Base-by-base conservation (phyloP, 2,329 filamentous ascomycete species). In the Penicillium sp. region DNA sequence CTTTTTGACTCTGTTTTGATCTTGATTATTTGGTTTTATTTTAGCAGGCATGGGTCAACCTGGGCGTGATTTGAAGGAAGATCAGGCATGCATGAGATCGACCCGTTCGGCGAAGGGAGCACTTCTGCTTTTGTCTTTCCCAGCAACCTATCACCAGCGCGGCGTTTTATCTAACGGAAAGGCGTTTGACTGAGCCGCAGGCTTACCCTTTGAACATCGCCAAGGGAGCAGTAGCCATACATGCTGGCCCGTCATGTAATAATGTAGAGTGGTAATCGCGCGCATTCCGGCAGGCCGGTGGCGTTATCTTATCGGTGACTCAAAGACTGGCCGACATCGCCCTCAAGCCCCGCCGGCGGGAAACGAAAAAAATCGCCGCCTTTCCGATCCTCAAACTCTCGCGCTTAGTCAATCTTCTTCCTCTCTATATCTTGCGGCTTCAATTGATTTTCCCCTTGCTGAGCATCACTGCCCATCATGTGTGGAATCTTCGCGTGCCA, bases 401-500 rank as follows among this genome's bases (percentile, higher is more conserved):
- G 32, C 18, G 38, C 27, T 41, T 54, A 46, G 44, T 48, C 46
- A 54, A 56, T 53, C 39, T 32, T 37, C 25, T 18, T 38, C 33
- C 35, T 39, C 36, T 40, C 27, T 19, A 28, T 20, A 33, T 30
- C 48, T 29, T 7, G 16, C 27, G 29, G 28, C 36, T 42, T 41
- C 28, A 43, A 46, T 45, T 51, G 33, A 37, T 31, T 17, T 52
- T 41, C 32, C 36, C 30, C 30, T 34, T 17, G 17, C 28, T 18
- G 41, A 23, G 30, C 18, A 25, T 17, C 40, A 50, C 47, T 61
- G 67, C 63, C 51, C 76, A 85, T 68, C 59, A 95, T 95, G 89
- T 95, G 89, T 84, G 89, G 89, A 71, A 94, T 96, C 64, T 96
- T 96, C 71, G 90, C 88, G 60, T 96, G 90, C 73, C 87, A 96